Percentiles rank a stretch among this genome's conserved stretches.
These are phyloP conservation scores for Hordeum marinum DNA, from an alignment of 176 grass and related monocot species.

Conservation along the genomic window DNA sequence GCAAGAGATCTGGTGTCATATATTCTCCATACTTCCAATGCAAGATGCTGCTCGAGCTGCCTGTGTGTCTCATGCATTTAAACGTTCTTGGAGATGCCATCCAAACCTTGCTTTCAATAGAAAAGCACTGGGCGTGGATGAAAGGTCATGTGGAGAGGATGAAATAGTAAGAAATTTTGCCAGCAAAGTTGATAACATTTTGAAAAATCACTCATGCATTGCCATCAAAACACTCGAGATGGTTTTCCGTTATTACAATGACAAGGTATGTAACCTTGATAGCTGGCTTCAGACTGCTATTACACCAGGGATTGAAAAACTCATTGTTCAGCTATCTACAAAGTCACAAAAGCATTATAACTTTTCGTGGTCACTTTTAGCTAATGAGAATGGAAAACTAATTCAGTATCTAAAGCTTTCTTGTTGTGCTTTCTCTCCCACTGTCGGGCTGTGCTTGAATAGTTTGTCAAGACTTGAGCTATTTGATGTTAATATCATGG, in stretches of 20 bases:
- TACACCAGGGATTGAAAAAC: neutral
- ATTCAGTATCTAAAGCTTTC: neutral
- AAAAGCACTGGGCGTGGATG: neutral
- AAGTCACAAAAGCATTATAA: neutral
- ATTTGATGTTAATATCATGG: neutral
- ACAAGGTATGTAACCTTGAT: neutral
- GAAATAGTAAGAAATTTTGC: neutral
- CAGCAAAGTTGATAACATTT: neutral
- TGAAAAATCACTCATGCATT: slow-evolving; percentile 4
- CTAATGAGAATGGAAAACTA: neutral
- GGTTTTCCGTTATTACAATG: neutral
- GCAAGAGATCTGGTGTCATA: neutral
- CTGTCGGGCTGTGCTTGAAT: neutral
- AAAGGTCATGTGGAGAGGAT: neutral
- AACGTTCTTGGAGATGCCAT: neutral
- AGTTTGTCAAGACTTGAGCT: neutral
- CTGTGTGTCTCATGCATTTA: neutral
- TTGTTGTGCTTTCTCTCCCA: neutral
- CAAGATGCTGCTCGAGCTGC: neutral
- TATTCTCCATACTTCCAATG: neutral
- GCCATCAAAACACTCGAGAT: neutral
- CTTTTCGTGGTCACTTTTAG: slow-evolving; percentile 17
- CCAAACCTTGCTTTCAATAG: neutral
- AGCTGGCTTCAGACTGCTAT: slow-evolving; percentile 12
- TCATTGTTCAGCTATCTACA: neutral